phyloP scores from a whole-genome alignment of 371 early-diverging fungal species.

The Amoeboaphelidium occidentale region DNA sequence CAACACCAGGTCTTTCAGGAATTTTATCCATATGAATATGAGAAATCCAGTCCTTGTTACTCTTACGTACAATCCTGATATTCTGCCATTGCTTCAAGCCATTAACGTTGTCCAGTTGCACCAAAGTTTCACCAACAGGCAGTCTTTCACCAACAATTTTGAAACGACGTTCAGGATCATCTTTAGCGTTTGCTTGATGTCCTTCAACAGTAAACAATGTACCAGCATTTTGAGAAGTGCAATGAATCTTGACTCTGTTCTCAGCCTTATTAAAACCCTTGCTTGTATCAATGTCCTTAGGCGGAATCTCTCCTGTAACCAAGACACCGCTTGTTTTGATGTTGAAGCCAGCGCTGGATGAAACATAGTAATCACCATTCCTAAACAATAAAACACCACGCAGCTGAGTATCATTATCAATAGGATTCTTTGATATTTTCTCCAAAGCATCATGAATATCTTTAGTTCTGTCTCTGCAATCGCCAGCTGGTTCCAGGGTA shows the following conservation, averaged over 20 bases:
- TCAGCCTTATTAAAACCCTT: no score
- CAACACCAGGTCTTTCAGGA: not conserved
- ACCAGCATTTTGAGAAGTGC: not conserved
- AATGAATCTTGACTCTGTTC: not conserved
- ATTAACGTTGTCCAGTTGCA: not conserved
- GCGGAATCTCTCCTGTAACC: not conserved
- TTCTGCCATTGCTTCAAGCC: not conserved
- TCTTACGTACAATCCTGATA: not conserved
- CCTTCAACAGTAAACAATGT: not conserved
- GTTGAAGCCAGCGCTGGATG: not conserved
- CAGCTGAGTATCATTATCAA: not conserved
- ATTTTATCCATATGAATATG: not conserved
- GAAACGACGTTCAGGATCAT: not conserved
- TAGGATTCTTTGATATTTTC: not conserved
- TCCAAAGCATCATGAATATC: not conserved
- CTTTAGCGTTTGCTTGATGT: not conserved
- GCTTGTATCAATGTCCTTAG: no score
- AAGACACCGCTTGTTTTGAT: not conserved
- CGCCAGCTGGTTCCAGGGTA: not conserved
- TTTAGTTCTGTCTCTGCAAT: not conserved
- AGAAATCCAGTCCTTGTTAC: not conserved
- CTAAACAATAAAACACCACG: not conserved
- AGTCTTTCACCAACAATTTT: not conserved
- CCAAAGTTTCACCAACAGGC: not conserved
- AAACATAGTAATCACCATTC: not conserved